Evolutionary conservation across 176 grass and related monocot species (phyloP).

Genomic region (Bolboschoenus planiculmis): DNA sequence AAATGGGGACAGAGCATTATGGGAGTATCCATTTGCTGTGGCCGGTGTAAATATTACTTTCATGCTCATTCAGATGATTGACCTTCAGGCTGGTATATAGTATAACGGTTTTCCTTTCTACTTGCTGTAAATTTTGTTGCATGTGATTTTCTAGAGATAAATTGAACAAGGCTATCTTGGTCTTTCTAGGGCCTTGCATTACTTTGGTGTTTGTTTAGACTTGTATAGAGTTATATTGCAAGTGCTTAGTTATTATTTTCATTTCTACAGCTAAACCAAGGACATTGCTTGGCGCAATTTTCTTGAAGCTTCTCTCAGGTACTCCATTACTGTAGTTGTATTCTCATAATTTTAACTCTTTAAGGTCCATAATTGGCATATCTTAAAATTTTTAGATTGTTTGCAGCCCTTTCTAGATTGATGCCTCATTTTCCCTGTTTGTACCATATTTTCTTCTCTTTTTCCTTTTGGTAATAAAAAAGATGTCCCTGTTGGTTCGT

Average conservation of each 20-base stretch:
- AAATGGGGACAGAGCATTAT: constrained; percentile 51
- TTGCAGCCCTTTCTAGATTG: not conserved
- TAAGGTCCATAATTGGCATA: not conserved
- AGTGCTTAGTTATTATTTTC: not conserved
- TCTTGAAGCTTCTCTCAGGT: constrained; percentile 76
- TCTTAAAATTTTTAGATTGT: not conserved
- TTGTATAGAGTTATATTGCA: not conserved
- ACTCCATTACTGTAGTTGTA: constrained; percentile 9
- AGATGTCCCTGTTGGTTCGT: not conserved
- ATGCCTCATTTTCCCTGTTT: not conserved
- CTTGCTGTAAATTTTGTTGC: not conserved
- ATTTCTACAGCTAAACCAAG: constrained; percentile 59
- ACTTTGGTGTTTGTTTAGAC: not conserved
- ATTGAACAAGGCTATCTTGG: constrained; percentile 9
- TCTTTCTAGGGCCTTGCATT: not conserved
- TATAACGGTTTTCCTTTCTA: constrained; percentile 2
- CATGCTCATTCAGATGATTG: constrained; percentile 86
- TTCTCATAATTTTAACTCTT: constrained; percentile 12
- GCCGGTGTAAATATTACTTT: constrained; percentile 89
- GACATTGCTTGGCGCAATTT: constrained; percentile 65
- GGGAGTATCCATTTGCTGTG: constrained; percentile 82
- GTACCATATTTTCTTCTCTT: not conserved
- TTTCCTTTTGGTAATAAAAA: constrained; percentile 14
- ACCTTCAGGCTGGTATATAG: constrained; percentile 64
- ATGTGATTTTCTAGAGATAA: not conserved